Evolutionary conservation across 768 basidiomycete genomes (phyloP), one percentile per base, ranked within the genome.

Genomic region (Suillus spraguei): DNA sequence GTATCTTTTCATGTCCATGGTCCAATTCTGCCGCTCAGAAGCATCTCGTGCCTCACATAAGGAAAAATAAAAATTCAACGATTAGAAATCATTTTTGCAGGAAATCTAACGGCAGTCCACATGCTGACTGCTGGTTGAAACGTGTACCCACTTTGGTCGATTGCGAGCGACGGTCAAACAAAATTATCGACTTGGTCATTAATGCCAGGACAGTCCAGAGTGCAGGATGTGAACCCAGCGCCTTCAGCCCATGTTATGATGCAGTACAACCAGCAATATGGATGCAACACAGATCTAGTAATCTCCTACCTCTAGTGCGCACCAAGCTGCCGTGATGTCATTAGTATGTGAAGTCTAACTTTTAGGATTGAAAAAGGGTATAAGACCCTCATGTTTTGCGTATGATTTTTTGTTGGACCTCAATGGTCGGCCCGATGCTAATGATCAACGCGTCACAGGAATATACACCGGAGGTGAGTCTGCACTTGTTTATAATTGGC

Each of bases 381-480:
- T 56, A 20, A 39, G 55, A 56, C n/a, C 16, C 38, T 7, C 22
- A 8, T 36, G 14, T 22, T 22, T 22, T 22, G 11, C 54, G 11
- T 11, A 24, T 24, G 22, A 13, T 22, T 35, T 36, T n/a, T 39
- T 10, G 4, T 1, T 13, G 61, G 9, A 11, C 22, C n/a, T 38
- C 10, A 4, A 63, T 63, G 47, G 10, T 38, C 20, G 6, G 2
- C 62, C 61, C 42, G 8, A 10, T 17, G 5, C 24, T 59, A n/a
- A 50, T 28, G 41, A 49, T 24, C 17, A 22, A 60, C 20, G 46
- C 35, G 3, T 61, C 60, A 22, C 59, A 59, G 13, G 22, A 41
- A 9, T 59, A 41, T 28, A 46, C 16, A 4, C 60, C 62, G 28
- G 47, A 24, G n/a, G 62, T 63, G 52, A 32, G 35, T 44, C 41